These are phyloP conservation scores for Hypocrella siamensis DNA, from an alignment of 2,329 filamentous ascomycete species.

Conservation along the genomic window DNA sequence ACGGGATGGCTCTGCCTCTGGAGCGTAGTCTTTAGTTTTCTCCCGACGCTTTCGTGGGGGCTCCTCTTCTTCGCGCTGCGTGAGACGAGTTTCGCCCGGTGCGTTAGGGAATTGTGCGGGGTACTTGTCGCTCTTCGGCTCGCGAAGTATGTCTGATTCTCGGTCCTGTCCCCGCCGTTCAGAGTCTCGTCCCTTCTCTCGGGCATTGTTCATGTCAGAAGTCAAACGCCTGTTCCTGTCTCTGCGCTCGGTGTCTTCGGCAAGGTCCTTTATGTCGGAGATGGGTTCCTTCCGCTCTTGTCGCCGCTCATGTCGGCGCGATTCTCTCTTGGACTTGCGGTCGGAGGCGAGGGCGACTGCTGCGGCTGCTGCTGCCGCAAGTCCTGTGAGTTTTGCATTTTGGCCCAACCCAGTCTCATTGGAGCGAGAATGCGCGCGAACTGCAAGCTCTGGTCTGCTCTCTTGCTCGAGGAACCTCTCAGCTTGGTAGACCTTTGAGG, in stretches of 20 bases:
- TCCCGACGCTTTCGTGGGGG: slow-evolving; percentile 13
- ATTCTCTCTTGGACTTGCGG: slow-evolving; percentile 7
- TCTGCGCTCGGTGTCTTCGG: not conserved
- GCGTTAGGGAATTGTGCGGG: slow-evolving; percentile 14
- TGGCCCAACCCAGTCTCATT: slow-evolving; percentile 24
- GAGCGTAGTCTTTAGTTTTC: slow-evolving; percentile 9
- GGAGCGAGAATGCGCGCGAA: slow-evolving; percentile 14
- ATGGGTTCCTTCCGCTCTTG: slow-evolving; percentile 8
- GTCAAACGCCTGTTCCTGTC: slow-evolving; percentile 3
- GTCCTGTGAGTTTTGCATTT: slow-evolving; percentile 26
- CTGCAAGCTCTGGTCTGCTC: slow-evolving; percentile 15
- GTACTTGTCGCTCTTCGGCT: slow-evolving; percentile 14
- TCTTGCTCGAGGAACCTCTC: slow-evolving; percentile 20
- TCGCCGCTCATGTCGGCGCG: slow-evolving; percentile 8
- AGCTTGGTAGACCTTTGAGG: slow-evolving; percentile 49
- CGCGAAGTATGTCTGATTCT: slow-evolving; percentile 7
- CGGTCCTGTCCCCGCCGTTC: slow-evolving; percentile 10
- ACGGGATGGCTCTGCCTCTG: slow-evolving; percentile 9
- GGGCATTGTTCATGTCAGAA: slow-evolving; percentile 1
- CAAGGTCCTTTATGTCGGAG: slow-evolving; percentile 4
- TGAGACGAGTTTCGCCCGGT: slow-evolving; percentile 13
- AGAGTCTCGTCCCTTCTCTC: slow-evolving; percentile 9
- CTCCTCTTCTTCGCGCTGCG: slow-evolving; percentile 17
- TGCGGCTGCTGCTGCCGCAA: slow-evolving; percentile 32
- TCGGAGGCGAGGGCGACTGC: slow-evolving; percentile 17